Evolutionary conservation across 2,329 filamentous ascomycete species (phyloP), one percentile per base, ranked within the genome.

Genomic region (Aspergillus fijiensis): DNA sequence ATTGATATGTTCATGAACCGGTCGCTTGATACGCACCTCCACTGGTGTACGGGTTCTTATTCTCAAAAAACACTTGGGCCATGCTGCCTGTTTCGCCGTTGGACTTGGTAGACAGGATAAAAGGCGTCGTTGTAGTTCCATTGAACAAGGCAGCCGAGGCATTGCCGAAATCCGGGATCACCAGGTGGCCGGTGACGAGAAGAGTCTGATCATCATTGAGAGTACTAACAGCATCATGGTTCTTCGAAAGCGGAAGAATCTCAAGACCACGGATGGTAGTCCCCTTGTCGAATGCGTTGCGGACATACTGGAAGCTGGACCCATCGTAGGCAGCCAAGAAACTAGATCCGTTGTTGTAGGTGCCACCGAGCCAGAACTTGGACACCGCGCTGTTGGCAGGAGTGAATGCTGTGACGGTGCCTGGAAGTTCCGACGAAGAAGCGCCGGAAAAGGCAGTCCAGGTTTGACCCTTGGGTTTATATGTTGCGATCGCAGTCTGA

Each of bases 71-170:
- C 63, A 98, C 83, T 66, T 86, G 87, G 35, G 89, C 87, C 69
- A 99, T 85, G 68, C 87, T 93, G 52, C 93, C 92, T 11, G 85
- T 80, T 12, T 82, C 81, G 60, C 87, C 87, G 69, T 87, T 82
- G 12, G 83, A 77, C 60, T 83, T 89, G 50, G 86, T 89, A 2
- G 93, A 90, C 48, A 99, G 84, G 47, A 92, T 84, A 74, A 94
- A 96, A 0, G 95, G 94, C 55, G 82, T 82, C 72, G 94, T 87
- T 2, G 81, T 79, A 11, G 87, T 91, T 68, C 95, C 95, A 70
- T 98, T 91, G 80, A 90, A 99, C 29, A 97, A 80, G 7, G 88
- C 94, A 9, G 91, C 92, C 14, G 94, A 96, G 5, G 89, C 91
- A 59, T 87, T 88, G 60, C 94, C 93, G 71, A 92, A 92, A 52